Conservation (phyloP, 2,329 filamentous ascomycete genomes). For the Neocucurbitaria cava region DNA sequence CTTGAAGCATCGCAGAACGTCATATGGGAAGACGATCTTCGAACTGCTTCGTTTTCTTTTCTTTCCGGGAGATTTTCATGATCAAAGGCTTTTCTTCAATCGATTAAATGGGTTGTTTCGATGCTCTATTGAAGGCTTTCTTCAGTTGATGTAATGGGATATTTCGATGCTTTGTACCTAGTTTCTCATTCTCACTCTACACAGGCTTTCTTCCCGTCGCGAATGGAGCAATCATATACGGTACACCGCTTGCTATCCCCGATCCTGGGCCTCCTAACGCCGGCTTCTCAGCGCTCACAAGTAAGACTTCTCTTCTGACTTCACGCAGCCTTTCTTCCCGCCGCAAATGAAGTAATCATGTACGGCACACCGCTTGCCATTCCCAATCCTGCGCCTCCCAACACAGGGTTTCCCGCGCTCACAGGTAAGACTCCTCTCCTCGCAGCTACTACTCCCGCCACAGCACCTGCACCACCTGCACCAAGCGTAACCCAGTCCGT, state of each 20-base stretch:
- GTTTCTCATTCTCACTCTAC: no score
- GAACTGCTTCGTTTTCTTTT: no score
- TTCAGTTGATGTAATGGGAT: neutral
- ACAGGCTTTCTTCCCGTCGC: conserved; percentile 22
- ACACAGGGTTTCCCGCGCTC: conserved; percentile 46
- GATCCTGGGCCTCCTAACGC: conserved; percentile 55
- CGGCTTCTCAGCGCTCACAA: conserved; percentile 45
- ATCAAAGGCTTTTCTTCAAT: no score
- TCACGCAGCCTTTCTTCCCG: conserved; percentile 23
- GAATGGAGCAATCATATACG: conserved; percentile 39
- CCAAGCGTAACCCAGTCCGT: conserved; percentile 63
- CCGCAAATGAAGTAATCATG: conserved; percentile 24
- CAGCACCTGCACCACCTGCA: conserved; percentile 50
- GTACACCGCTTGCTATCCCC: conserved; percentile 61
- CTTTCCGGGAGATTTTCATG: no score
- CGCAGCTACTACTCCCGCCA: conserved; percentile 39
- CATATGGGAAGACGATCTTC: no score
- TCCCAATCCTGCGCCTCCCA: conserved; percentile 58
- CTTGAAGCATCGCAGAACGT: no score
- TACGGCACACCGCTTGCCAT: conserved; percentile 60
- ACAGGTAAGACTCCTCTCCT: conserved; percentile 35
- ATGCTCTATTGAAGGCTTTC: no score
- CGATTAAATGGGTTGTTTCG: no score
- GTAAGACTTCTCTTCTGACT: conserved; percentile 6
- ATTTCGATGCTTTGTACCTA: neutral